phyloP scores from a whole-genome alignment of 108 stramenopile genomes.

The Nitzschia putrida region DNA sequence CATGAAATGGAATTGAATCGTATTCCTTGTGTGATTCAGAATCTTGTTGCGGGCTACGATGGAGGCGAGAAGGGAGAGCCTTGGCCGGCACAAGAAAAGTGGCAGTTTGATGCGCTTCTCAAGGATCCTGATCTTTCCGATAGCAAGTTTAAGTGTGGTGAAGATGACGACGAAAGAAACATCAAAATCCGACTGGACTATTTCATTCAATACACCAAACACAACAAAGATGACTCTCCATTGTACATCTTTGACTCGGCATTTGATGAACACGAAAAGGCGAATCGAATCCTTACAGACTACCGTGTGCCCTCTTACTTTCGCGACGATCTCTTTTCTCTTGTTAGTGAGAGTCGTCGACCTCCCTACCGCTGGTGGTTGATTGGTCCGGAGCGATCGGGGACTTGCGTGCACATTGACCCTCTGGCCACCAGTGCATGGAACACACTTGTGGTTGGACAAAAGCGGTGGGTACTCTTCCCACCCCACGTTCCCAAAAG shows the following conservation, averaged over 20 bases:
- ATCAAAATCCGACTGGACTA: conserved; percentile 89
- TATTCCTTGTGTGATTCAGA: conserved; percentile 71
- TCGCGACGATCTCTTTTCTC: conserved; percentile 88
- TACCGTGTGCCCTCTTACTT: conserved; percentile 91
- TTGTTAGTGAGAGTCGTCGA: conserved; percentile 88
- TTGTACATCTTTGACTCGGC: conserved; percentile 96
- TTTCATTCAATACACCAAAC: conserved; percentile 82
- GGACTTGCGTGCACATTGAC: conserved; percentile 95
- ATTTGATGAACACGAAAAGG: conserved; percentile 83
- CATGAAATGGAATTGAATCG: conserved; percentile 56
- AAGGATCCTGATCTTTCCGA: conserved; percentile 50
- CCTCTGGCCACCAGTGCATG: conserved; percentile 96
- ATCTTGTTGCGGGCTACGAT: conserved; percentile 65
- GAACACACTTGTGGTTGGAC: conserved; percentile 93
- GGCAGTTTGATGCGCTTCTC: conserved; percentile 56
- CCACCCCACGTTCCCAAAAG: conserved; percentile 86
- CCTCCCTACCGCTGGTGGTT: conserved; percentile 99
- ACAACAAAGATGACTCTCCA: conserved; percentile 93
- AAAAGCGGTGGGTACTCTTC: conserved; percentile 98
- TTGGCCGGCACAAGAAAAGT: conserved; percentile 68
- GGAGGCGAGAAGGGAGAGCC: conserved; percentile 38
- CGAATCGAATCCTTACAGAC: conserved; percentile 62
- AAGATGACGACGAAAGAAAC: conserved; percentile 94
- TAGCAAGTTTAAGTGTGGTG: conserved; percentile 91
- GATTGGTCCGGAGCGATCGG: conserved; percentile 88